Evolutionary conservation across 306 rosid genomes (phyloP).

Genomic region (Vicia sativa): DNA sequence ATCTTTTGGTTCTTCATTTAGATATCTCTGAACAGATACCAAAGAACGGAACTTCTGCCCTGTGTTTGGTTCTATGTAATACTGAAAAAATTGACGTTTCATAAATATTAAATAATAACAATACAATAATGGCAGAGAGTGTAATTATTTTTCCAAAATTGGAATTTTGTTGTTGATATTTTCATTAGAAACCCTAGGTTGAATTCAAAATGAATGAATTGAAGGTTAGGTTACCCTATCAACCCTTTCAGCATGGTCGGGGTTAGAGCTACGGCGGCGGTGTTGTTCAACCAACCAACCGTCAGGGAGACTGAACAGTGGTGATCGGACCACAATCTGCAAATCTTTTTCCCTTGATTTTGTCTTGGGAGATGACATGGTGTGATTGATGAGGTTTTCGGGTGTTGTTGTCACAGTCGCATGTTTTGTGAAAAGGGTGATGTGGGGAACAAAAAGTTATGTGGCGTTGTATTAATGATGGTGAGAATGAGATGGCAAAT

Average conservation of each 20-base stretch:
- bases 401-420: too few species aligned
- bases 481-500: too few species aligned
- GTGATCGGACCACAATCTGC: conserved; percentile 25
- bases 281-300: conserved; percentile 56
- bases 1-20: conserved; percentile 35
- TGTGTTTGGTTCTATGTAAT: conserved; percentile 57
- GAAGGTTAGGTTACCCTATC: neutral
- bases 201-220: neutral
- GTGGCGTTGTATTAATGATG: too few species aligned
- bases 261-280: conserved; percentile 39
- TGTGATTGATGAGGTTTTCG: too few species aligned
- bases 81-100: conserved; percentile 42
- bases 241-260: conserved; percentile 48
- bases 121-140: too few species aligned
- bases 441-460: too few species aligned
- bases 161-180: neutral
- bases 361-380: too few species aligned
- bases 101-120: too few species aligned
- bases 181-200: too few species aligned
- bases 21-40: conserved; percentile 55
- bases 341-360: neutral
- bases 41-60: conserved; percentile 62
- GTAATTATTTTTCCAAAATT: neutral
- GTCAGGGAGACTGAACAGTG: conserved; percentile 48
- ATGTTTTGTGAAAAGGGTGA: too few species aligned